A percentile compares a stretch with the other conserved stretches of the same genome.
Evolutionary conservation across 305 asterid species (phyloP).

Genomic region (Fraxinus dipetala): DNA sequence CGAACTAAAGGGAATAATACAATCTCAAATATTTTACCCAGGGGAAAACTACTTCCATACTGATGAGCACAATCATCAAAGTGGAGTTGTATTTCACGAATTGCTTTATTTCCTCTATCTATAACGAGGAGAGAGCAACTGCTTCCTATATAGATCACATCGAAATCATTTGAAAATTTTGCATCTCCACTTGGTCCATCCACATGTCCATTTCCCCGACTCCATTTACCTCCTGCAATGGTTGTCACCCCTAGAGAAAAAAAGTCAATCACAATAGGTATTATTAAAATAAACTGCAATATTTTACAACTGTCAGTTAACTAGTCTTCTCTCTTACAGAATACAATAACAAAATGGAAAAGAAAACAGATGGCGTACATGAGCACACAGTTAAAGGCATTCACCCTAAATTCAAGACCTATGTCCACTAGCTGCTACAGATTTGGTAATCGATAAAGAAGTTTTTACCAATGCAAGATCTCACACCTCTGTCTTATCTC

Average conservation of each 20-base stretch:
- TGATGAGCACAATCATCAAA: conserved; percentile 96
- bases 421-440: background rate
- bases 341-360: background rate
- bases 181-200: conserved; percentile 91
- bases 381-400: background rate
- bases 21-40: conserved; percentile 42
- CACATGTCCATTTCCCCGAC: conserved; percentile 56
- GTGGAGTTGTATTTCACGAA: conserved; percentile 87
- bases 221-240: conserved; percentile 91
- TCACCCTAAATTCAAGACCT: background rate
- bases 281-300: background rate
- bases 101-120: conserved; percentile 92
- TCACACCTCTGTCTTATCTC: background rate
- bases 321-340: background rate
- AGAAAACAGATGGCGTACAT: background rate
- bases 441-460: background rate
- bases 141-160: conserved; percentile 88
- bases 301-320: background rate
- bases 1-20: conserved; percentile 9
- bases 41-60: conserved; percentile 84
- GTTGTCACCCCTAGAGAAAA: conserved; percentile 68
- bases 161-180: conserved; percentile 89
- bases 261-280: conserved; percentile 4
- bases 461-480: background rate
- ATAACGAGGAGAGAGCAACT: conserved; percentile 97